A percentile compares a stretch with the other conserved stretches of the same genome.
phyloP scores from a whole-genome alignment of 805 yeast genomes.

The Schwanniomyces vanrijiae region DNA sequence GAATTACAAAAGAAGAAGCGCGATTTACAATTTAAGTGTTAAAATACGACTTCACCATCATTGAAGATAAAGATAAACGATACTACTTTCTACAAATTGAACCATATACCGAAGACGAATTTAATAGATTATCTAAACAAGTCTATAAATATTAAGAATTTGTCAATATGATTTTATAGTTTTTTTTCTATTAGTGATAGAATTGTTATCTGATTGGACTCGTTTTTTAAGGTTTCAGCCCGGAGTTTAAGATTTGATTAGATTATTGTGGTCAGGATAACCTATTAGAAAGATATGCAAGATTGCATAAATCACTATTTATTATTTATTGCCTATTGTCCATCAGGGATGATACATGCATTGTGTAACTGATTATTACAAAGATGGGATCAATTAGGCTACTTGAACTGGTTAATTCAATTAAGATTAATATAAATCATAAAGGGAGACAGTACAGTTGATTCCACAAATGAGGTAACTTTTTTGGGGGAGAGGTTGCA shows the following conservation, averaged over 20 bases:
- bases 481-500: slow-evolving; percentile 24
- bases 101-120: slow-evolving; percentile 51
- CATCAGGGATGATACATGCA: slow-evolving; percentile 80
- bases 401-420: slow-evolving; percentile 85
- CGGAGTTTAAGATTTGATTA: slow-evolving; percentile 93
- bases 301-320: slow-evolving; percentile 84
- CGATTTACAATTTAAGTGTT: slow-evolving; percentile 73
- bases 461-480: slow-evolving; percentile 60
- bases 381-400: slow-evolving; percentile 90
- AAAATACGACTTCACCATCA: slow-evolving; percentile 82
- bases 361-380: slow-evolving; percentile 63
- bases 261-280: slow-evolving; percentile 72
- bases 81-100: slow-evolving; percentile 96
- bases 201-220: slow-evolving; percentile 84
- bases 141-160: slow-evolving; percentile 62
- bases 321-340: slow-evolving; percentile 72
- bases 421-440: slow-evolving; percentile 69
- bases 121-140: slow-evolving; percentile 27
- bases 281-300: slow-evolving; percentile 62
- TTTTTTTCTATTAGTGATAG: slow-evolving; percentile 84
- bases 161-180: slow-evolving; percentile 61
- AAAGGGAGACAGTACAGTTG: slow-evolving; percentile 85
- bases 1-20: slow-evolving; percentile 70
- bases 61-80: slow-evolving; percentile 98
- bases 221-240: slow-evolving; percentile 87